A percentile compares a stretch with the other conserved stretches of the same genome.
Conservation (phyloP, 176 grass and related monocot genomes). For the bread wheat (Triticum aestivum) region DNA sequence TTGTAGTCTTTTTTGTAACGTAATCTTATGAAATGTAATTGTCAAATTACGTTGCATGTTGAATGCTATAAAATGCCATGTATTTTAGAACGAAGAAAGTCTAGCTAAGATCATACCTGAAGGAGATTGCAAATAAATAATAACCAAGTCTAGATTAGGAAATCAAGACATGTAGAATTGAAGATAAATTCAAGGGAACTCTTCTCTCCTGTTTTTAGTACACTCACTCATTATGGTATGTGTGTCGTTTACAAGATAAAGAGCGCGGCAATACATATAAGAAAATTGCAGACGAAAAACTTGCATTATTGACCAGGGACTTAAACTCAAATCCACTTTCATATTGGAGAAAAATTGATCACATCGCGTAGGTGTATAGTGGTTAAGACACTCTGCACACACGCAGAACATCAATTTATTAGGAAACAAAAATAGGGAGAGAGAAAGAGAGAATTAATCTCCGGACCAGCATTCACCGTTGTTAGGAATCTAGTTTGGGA, state of each 20-base stretch:
- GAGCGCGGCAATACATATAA: not conserved
- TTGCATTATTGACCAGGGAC: not conserved
- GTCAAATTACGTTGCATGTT: not conserved
- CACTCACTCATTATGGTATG: too few relatives aligned
- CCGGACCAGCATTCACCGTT: not conserved
- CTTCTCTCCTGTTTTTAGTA: too few relatives aligned
- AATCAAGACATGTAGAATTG: not conserved
- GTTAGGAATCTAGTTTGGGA: not conserved
- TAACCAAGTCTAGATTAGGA: not conserved
- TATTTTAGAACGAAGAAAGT: not conserved
- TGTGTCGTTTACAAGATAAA: not conserved
- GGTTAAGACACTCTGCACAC: not conserved
- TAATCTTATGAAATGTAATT: not conserved
- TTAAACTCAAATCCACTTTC: not conserved
- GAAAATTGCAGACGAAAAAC: not conserved
- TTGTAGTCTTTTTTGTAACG: not conserved
- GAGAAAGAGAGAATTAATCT: not conserved
- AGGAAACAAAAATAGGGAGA: not conserved
- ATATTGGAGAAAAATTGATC: not conserved
- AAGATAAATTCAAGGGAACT: not conserved
- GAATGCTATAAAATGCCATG: not conserved
- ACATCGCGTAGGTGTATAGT: not conserved
- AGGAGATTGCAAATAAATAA: not conserved
- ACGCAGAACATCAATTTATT: not conserved
- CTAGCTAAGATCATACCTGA: not conserved